phyloP scores from a whole-genome alignment of 495 filamentous ascomycete genomes.

The Talaromyces liani region DNA sequence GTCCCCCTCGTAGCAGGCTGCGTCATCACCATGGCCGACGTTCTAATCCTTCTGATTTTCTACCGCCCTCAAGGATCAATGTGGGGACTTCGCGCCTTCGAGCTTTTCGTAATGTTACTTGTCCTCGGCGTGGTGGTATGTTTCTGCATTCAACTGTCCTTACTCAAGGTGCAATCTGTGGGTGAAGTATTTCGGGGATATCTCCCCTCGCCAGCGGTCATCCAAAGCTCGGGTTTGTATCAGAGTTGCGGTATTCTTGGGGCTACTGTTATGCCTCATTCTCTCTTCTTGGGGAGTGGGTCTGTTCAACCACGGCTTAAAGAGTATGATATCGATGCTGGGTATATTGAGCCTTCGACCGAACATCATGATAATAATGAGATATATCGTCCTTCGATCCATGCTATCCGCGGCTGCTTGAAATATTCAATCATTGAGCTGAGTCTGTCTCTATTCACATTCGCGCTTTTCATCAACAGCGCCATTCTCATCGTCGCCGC shows the following conservation, averaged over 20 bases:
- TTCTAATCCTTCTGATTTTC: slow-evolving; percentile 78
- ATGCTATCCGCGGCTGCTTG: slow-evolving; percentile 71
- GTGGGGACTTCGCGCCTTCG: slow-evolving; percentile 67
- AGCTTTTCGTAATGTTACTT: slow-evolving; percentile 69
- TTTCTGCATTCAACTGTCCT: slow-evolving; percentile 81
- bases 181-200: slow-evolving; percentile 81
- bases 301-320: slow-evolving; percentile 76
- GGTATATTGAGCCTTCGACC: slow-evolving; percentile 43
- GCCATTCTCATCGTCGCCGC: slow-evolving; percentile 87
- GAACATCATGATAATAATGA: slow-evolving; percentile 46
- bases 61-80: slow-evolving; percentile 72
- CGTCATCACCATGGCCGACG: slow-evolving; percentile 76
- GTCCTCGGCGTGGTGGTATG: slow-evolving; percentile 84
- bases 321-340: slow-evolving; percentile 62
- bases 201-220: slow-evolving; percentile 66
- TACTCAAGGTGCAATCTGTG: slow-evolving; percentile 60
- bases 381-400: slow-evolving; percentile 68
- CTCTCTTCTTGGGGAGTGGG: slow-evolving; percentile 81
- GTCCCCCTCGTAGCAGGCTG: slow-evolving; percentile 83
- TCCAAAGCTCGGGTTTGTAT: slow-evolving; percentile 65
- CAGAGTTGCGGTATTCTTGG: slow-evolving; percentile 89
- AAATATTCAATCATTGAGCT: slow-evolving; percentile 75
- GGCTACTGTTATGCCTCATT: slow-evolving; percentile 93
- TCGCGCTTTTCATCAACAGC: slow-evolving; percentile 90
- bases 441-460: slow-evolving; percentile 72